A percentile compares a stretch with the other conserved stretches of the same genome.
Evolutionary conservation across 108 stramenopile genomes (phyloP).

Genomic region (Thalassiosira profunda): DNA sequence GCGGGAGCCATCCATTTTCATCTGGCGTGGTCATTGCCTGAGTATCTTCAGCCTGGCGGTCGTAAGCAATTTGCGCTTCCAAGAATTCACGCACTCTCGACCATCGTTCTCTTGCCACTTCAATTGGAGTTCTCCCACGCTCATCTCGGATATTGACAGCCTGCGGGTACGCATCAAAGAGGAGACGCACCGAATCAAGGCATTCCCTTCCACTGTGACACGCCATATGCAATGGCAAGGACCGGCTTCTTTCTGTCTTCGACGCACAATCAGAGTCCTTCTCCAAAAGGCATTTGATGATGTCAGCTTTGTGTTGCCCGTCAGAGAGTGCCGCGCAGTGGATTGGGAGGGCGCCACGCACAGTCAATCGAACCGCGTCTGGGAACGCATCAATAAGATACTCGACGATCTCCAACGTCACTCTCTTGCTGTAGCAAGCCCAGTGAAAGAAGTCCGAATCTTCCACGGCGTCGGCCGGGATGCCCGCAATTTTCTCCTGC

Average conservation of each 20-base stretch:
- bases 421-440: background rate
- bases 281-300: background rate
- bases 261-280: background rate
- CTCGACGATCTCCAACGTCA: background rate
- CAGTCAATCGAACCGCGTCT: background rate
- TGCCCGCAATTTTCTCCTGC: no score
- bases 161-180: background rate
- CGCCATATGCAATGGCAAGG: background rate
- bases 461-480: no score
- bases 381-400: conserved; percentile 7
- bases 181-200: background rate
- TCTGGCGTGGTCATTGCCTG: background rate
- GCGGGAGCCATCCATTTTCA: background rate
- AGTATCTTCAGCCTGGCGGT: background rate
- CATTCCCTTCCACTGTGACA: background rate
- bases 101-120: background rate
- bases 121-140: background rate
- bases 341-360: background rate
- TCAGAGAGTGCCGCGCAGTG: background rate
- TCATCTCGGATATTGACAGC: background rate
- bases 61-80: conserved; percentile 5
- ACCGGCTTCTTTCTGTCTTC: no score
- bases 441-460: background rate
- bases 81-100: background rate
- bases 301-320: background rate